phyloP scores from a whole-genome alignment of 2,329 filamentous ascomycete genomes.

The Pyrenochaeta sp. region DNA sequence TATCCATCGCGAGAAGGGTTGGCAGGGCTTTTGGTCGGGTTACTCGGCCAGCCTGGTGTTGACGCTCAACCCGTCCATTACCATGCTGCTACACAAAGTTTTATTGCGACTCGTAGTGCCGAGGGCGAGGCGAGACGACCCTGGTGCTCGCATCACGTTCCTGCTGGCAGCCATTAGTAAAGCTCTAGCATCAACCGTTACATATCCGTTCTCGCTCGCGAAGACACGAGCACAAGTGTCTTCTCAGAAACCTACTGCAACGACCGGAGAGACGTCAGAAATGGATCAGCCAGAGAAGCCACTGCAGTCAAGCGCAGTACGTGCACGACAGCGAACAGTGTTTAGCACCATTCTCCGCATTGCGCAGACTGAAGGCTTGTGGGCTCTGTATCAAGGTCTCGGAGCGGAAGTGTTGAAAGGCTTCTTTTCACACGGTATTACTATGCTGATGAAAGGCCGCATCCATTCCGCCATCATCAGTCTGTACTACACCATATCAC shows the following conservation, averaged over 20 bases:
- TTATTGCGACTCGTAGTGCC: conserved; percentile 69
- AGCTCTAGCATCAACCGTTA: conserved; percentile 76
- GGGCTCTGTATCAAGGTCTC: conserved; percentile 78
- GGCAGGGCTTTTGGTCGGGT: conserved; percentile 84
- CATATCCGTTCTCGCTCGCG: conserved; percentile 87
- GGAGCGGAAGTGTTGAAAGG: conserved; percentile 80
- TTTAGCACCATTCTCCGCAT: conserved; percentile 69
- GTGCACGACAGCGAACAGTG: conserved; percentile 59
- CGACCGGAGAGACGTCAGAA: conserved; percentile 37
- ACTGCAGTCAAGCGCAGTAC: conserved; percentile 26
- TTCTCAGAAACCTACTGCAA: conserved; percentile 44
- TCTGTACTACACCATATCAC: conserved; percentile 73
- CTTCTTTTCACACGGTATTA: conserved; percentile 85
- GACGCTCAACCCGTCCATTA: conserved; percentile 85
- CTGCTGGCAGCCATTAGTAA: conserved; percentile 80
- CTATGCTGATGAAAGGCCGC: conserved; percentile 84
- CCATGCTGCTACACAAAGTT: conserved; percentile 81
- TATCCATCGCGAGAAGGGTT: conserved; percentile 74
- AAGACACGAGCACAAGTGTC: conserved; percentile 79
- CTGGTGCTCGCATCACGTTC: conserved; percentile 66
- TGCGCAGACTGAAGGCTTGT: conserved; percentile 69
- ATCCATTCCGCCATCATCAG: conserved; percentile 77
- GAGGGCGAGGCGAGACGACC: conserved; percentile 60
- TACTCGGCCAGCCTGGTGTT: conserved; percentile 83
- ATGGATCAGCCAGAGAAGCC: conserved; percentile 35